These are phyloP conservation scores for Microdochium bolleyi DNA, from an alignment of 2,329 filamentous ascomycete species.

Conservation along the genomic window DNA sequence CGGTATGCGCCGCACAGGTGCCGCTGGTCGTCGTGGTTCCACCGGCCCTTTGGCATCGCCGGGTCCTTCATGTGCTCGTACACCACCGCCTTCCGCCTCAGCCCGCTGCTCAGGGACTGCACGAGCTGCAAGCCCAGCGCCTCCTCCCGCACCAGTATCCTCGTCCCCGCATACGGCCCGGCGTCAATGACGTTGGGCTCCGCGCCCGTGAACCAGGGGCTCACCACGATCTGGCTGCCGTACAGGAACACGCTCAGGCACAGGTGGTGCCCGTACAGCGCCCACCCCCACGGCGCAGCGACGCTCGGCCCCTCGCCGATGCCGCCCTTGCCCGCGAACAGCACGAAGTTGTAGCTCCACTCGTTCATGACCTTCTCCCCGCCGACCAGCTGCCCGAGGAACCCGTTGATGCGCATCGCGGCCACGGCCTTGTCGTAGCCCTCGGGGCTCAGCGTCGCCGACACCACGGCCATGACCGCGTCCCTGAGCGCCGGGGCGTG, in stretches of 20 bases:
- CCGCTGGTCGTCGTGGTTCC: conserved; percentile 76
- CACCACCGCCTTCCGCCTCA: conserved; percentile 43
- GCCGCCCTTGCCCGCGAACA: conserved; percentile 54
- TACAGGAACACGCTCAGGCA: conserved; percentile 66
- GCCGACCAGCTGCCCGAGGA: conserved; percentile 60
- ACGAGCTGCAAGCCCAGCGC: conserved; percentile 58
- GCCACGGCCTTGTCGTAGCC: conserved; percentile 63
- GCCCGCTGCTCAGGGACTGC: conserved; percentile 45
- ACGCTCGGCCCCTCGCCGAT: conserved; percentile 49
- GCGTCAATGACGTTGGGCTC: conserved; percentile 69
- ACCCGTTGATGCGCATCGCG: conserved; percentile 69
- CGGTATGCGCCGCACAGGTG: conserved; percentile 72
- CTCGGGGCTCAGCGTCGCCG: conserved; percentile 54
- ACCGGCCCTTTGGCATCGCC: conserved; percentile 58
- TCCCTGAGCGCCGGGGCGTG: conserved; percentile 29
- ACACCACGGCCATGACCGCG: conserved; percentile 46
- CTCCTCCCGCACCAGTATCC: conserved; percentile 60
- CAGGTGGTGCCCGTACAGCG: conserved; percentile 73
- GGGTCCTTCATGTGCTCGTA: conserved; percentile 56
- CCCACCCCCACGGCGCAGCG: conserved; percentile 59
- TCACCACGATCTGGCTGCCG: conserved; percentile 56
- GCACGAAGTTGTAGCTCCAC: conserved; percentile 66
- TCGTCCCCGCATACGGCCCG: conserved; percentile 54
- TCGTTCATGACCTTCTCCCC: conserved; percentile 61
- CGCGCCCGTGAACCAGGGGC: conserved; percentile 72